These are phyloP conservation scores for Suillus brevipes DNA, from an alignment of 768 basidiomycete genomes.

Conservation along the genomic window DNA sequence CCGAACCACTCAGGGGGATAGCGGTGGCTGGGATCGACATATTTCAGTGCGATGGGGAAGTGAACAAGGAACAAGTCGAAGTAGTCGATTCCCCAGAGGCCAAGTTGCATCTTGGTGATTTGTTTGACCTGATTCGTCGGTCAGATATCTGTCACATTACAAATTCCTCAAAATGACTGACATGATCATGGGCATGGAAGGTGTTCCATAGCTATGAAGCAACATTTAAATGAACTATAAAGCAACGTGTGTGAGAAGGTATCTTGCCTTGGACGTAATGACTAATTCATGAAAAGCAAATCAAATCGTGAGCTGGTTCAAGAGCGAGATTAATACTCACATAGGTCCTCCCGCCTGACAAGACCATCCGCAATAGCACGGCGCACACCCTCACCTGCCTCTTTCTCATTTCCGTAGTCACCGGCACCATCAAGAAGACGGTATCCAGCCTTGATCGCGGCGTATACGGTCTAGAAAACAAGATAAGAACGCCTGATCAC, in stretches of 20 bases:
- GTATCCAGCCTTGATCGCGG: conserved; percentile 84
- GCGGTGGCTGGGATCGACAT: conserved; percentile 72
- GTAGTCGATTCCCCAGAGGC: conserved; percentile 81
- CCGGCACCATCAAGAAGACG: conserved; percentile 85
- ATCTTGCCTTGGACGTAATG: conserved; percentile 76
- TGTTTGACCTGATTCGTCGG: conserved; percentile 47
- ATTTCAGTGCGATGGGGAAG: conserved; percentile 81
- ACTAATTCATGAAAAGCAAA: conserved; percentile 39
- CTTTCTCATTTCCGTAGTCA: conserved; percentile 89
- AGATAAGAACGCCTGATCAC: background rate
- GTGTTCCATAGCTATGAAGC: conserved; percentile 77
- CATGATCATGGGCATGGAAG: conserved; percentile 78
- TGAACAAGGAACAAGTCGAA: conserved; percentile 83
- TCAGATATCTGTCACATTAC: conserved; percentile 3
- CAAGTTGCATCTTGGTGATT: conserved; percentile 62
- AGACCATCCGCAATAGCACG: conserved; percentile 80
- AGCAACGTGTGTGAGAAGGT: background rate
- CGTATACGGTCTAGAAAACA: conserved; percentile 64
- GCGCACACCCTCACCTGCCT: conserved; percentile 75
- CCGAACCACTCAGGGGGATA: conserved; percentile 86
- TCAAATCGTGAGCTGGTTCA: conserved; percentile 1
- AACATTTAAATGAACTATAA: conserved; percentile 7
- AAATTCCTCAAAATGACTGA: conserved; percentile 30
- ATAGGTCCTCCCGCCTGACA: conserved; percentile 86
- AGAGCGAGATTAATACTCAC: conserved; percentile 42